Evolutionary conservation across 2,329 filamentous ascomycete genomes (phyloP).

Genomic region (Trichophyton schoenleinii): DNA sequence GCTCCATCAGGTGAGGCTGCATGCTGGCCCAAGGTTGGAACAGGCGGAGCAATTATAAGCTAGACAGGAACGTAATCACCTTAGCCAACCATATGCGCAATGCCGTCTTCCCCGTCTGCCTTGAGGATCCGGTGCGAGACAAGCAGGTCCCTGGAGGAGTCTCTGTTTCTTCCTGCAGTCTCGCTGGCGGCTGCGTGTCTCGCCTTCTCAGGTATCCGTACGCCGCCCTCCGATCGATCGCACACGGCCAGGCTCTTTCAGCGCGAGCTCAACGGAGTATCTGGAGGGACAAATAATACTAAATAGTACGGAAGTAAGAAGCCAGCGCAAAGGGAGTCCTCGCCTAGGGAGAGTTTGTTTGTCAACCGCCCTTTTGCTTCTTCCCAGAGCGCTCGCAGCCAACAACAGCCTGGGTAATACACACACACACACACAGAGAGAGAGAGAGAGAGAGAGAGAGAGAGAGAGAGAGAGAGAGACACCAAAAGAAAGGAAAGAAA

Average conservation of each 20-base stretch:
- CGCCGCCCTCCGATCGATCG: too few species aligned
- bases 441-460: too few species aligned
- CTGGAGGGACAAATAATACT: too few species aligned
- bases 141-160: not conserved
- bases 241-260: too few species aligned
- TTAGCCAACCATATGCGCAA: slow-evolving; percentile 3
- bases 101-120: not conserved
- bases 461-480: too few species aligned
- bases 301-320: too few species aligned
- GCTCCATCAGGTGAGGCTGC: not conserved
- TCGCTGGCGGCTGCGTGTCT: too few species aligned
- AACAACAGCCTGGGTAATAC: not conserved
- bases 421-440: not conserved
- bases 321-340: not conserved
- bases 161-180: too few species aligned
- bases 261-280: too few species aligned
- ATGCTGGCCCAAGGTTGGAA: not conserved
- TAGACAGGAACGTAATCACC: not conserved
- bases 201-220: too few species aligned
- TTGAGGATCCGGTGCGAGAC: not conserved
- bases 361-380: not conserved
- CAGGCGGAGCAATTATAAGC: not conserved
- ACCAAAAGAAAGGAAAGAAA: too few species aligned
- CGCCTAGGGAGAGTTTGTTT: slow-evolving; percentile 2
- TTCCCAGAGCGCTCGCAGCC: not conserved